Evolutionary conservation across 108 stramenopile species (phyloP).

Genomic region (Chaetoceros muelleri): DNA sequence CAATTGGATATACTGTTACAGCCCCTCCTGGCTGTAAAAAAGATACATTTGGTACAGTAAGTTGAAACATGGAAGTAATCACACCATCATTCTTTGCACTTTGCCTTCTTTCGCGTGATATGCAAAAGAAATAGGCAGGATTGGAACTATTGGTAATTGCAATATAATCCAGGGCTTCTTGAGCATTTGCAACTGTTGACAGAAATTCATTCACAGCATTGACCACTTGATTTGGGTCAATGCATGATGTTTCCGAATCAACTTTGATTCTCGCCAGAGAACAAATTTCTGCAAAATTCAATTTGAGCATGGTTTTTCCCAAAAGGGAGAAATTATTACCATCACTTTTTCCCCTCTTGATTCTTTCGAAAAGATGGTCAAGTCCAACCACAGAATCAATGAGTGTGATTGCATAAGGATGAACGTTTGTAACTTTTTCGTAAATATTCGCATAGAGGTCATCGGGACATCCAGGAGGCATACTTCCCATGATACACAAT

Average conservation of each 20-base stretch:
- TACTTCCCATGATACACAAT: slow-evolving; percentile 75
- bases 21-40: neutral
- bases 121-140: slow-evolving; percentile 44
- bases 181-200: slow-evolving; percentile 19
- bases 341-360: slow-evolving; percentile 1
- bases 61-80: neutral
- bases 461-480: slow-evolving; percentile 70
- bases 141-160: slow-evolving; percentile 60
- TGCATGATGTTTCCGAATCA: slow-evolving; percentile 28
- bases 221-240: slow-evolving; percentile 31
- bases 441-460: slow-evolving; percentile 59
- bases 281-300: slow-evolving; percentile 73
- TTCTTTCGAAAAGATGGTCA: slow-evolving; percentile 26
- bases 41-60: neutral
- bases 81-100: neutral
- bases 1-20: slow-evolving; percentile 58
- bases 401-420: slow-evolving; percentile 38
- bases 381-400: slow-evolving; percentile 78
- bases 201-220: slow-evolving; percentile 32
- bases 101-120: slow-evolving; percentile 8
- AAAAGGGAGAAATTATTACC: too few relatives aligned
- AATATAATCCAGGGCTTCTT: slow-evolving; percentile 40
- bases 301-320: slow-evolving; percentile 53
- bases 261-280: slow-evolving; percentile 38
- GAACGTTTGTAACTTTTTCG: slow-evolving; percentile 8